Base-by-base conservation (phyloP, 2,329 filamentous ascomycete genomes). In the Fusarium odoratissimum region DNA sequence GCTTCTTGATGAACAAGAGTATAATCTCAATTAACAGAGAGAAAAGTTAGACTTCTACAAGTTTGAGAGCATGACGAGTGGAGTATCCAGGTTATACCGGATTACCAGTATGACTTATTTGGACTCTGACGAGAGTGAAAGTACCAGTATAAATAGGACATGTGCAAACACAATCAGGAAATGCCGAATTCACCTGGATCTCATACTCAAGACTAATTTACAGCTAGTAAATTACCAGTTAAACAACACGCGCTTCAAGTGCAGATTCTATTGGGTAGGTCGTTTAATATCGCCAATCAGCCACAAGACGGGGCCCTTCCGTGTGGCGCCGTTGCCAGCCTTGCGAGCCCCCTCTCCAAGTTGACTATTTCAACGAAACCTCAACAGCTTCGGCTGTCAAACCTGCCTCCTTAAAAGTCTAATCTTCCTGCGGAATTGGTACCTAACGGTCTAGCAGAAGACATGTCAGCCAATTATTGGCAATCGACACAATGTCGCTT, bases 381-480 rank as follows among this genome's bases (percentile, higher is more conserved):
- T 69, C 67, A 60, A 56, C 59, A 57, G 49, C 58, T 58, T 57
- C 38, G 54, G 44, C 63, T 65, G 58, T 61, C 30, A 42, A 35
- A 55, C 37, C 35, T 49, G 40, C 17, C 42, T 19, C 23, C 21
- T 33, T n/a, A 23, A 40, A 17, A 56, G 21, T 28, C 45, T 25
- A 31, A 14, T 37, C 31, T 25, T 45, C 21, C 38, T 57, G 33
- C 21, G 38, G 57, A 49, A 62, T 40, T 61, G 60, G 61, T 48
- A 64, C 57, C 57, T 37, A 28, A 63, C 68, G 46, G 65, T 49
- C 65, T 60, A 57, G 60, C 60, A 56, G 54, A 68, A 57, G 77
- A 65, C 59, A 98, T 98, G 95, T 94, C 95, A 38, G 93, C 95
- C 80, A 98, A 95, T 83, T 99, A 95, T 85, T 99, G 95, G 95